Base-by-base conservation (phyloP, 2,329 filamentous ascomycete genomes). In the Lecanoromycetidae sp. region DNA sequence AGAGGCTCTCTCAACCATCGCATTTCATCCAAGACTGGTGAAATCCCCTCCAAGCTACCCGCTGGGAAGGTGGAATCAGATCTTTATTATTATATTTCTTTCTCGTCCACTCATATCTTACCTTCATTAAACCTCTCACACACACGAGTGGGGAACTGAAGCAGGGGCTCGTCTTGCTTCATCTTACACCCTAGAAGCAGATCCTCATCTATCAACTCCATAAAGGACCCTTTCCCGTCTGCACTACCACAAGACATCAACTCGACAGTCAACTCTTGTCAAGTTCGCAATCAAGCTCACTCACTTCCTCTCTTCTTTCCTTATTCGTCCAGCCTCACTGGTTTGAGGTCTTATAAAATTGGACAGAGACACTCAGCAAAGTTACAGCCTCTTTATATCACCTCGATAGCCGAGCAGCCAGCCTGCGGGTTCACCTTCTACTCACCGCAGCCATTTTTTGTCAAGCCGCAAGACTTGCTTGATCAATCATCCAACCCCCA, bases 151-250 rank as follows among this genome's bases (percentile, higher is more conserved):
- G 17, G 40, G 34, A 34, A 39, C 35, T 30, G 26, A 39, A 45
- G 40, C 40, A 45, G 25, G 37, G 49, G 44, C 41, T 33, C 39
- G 17, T 26, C 42, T 35, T 51, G 35, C 45, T 51, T 42, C 49
- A 36, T 41, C 44, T 40, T 41, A n/a, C 49, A 48, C 40, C 35
- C 49, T 25, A 45, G n/a, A n/a, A 36, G 45, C 39, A 48, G 35
- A 48, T 46, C 44, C 30, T 44, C 45, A 44, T 46, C 29, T 42
- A 17, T 34, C 26, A 39, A 41, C 20, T 42, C 35, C 40, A 44
- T 48, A 48, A 51, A 46, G 40, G 37, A 37, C 35, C 40, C 32
- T 36, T 23, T 39, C 29, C 41, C 44, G 19, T 34, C 29, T 32
- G 34, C n/a, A 40, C 22, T 17, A 20, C 17, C 33, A 40, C 25